Percentiles rank a stretch among this genome's conserved stretches.
Evolutionary conservation across 257 asterid genomes (phyloP).

Genomic region (Nicotiana tomentosiformis): DNA sequence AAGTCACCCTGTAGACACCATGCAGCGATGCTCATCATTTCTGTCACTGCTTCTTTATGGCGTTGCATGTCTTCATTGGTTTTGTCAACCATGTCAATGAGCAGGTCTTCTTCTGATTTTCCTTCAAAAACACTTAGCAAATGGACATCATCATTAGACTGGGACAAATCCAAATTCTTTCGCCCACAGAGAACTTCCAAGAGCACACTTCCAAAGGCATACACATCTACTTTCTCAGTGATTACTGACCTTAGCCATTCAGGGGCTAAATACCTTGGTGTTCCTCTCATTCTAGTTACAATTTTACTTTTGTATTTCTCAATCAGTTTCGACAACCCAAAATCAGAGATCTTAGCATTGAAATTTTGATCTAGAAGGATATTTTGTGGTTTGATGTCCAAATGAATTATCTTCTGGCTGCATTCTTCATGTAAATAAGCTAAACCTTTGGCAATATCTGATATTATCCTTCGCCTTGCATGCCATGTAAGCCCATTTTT

Average conservation of each 20-base stretch:
- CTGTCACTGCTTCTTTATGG: constrained; percentile 3
- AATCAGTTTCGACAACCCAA: constrained; percentile 20
- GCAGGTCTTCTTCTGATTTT: constrained; percentile 5
- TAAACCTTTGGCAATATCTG: constrained; percentile 24
- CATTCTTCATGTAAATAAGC: constrained; percentile 26
- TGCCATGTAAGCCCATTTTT: constrained; percentile 15
- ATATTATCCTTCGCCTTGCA: constrained; percentile 1
- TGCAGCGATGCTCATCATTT: constrained; percentile 16
- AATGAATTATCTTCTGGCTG: constrained; percentile 22
- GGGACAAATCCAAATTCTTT: constrained; percentile 17
- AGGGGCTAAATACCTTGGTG: constrained; percentile 25
- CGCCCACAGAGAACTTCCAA: constrained; percentile 22
- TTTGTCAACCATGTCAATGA: constrained; percentile 14
- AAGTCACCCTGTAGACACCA: constrained; percentile 21
- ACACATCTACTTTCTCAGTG: constrained; percentile 24
- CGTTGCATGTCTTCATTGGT: constrained; percentile 11
- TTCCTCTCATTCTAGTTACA: constrained; percentile 23
- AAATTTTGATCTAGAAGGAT: constrained; percentile 18
- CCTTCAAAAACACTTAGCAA: constrained; percentile 7
- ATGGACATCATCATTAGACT: constrained; percentile 14
- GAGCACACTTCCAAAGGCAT: constrained; percentile 18
- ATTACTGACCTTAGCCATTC: constrained; percentile 20
- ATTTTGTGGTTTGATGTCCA: constrained; percentile 28
- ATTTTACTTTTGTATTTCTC: constrained; percentile 22
- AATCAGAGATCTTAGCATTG: constrained; percentile 28